Conservation (phyloP, 2,329 filamentous ascomycete genomes). For the Trichoderma sp. region DNA sequence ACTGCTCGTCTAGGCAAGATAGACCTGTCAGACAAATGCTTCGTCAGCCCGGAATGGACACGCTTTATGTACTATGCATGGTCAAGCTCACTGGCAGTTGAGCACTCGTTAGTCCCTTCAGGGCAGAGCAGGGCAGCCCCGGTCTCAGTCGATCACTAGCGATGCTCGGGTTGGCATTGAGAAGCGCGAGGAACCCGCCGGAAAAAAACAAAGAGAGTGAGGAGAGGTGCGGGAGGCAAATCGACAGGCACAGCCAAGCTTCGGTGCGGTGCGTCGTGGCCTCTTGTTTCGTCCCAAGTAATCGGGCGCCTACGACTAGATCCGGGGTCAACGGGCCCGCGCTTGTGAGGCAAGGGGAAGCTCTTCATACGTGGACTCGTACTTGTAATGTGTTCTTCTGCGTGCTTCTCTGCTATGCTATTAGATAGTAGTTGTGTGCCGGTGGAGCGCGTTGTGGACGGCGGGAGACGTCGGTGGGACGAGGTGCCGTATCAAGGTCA, state of each 20-base stretch:
- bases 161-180: conserved; percentile 18
- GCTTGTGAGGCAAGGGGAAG: conserved; percentile 10
- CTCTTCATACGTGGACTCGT: conserved; percentile 11
- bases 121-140: conserved; percentile 17
- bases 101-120: background rate
- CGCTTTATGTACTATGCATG: conserved; percentile 21
- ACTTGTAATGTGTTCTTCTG: background rate
- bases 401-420: background rate
- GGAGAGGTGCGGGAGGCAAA: background rate
- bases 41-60: conserved; percentile 21
- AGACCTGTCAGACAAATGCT: conserved; percentile 19
- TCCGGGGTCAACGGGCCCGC: conserved; percentile 19
- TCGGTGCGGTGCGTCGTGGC: conserved; percentile 1
- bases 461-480: conserved; percentile 19
- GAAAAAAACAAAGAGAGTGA: background rate
- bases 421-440: background rate
- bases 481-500: conserved; percentile 19
- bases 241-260: conserved; percentile 19
- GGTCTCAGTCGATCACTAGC: conserved; percentile 20
- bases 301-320: conserved; percentile 22
- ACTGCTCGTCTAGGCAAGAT: conserved; percentile 19
- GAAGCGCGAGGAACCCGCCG: background rate
- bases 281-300: conserved; percentile 21
- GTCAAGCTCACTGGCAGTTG: conserved; percentile 18
- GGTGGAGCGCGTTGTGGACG: conserved; percentile 18